Evolutionary conservation across 1,284 basidiomycete genomes (phyloP), one percentile per base, ranked within the genome.

Genomic region (Microstroma glucosiphilum): DNA sequence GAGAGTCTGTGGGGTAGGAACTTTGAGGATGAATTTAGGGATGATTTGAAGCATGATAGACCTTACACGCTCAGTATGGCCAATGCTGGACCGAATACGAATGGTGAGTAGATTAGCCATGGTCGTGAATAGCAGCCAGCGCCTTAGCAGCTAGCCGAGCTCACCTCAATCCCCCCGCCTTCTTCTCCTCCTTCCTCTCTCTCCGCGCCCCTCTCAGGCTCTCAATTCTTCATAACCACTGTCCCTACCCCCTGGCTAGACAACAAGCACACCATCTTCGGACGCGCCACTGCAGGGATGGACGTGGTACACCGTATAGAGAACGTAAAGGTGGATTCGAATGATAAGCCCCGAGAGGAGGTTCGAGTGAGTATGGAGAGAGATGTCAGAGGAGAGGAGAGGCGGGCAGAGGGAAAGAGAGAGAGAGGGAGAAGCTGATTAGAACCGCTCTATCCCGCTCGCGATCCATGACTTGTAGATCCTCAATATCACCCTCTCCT

Each of bases 11-110:
- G 94, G 94, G 93, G 89, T 1, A 82, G 83, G 57, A 89, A 92
- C 59, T 98, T 98, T 75, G 94, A 96, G 78, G 96, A 98, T 80
- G 94, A 98, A 81, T 92, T 98, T 77, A 85, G 86, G 37, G 88
- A 91, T 67, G 88, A 89, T 60, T 82, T 96, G 61, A 89, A 87
- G 79, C 94, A 97, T 80, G 92, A 96, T 80, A 83, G 91, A 63
- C 93, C 94, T 0, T 97, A 96, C 78, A 96, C 90, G n/a, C 84
- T 98, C 57, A 92, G 91, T 75, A 97, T 97, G 92, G 96, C 96
- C n/a, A 99, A 99, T 67, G 90, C 91, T 1, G 94, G 96, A 0
- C 88, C 91, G 0, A 84, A 84, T 60, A 98, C 96, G 46, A 99
- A 98, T 78, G 96, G 58, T 57, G 58, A 60, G 56, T 57, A 48